These are phyloP conservation scores for Fraxinus xanthoxyloides DNA, from an alignment of 305 asterid genomes.

Conservation along the genomic window DNA sequence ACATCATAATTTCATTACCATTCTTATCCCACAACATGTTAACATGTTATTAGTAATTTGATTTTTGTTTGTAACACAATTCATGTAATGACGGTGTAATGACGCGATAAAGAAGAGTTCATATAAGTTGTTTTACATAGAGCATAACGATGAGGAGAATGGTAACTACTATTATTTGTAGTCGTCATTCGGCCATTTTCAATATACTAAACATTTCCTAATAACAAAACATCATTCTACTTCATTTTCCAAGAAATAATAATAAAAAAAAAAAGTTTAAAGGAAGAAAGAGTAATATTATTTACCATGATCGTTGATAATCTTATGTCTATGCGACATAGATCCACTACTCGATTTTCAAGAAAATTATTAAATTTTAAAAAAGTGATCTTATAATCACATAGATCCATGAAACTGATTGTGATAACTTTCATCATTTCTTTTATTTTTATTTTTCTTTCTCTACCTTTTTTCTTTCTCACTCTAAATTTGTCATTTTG, in stretches of 20 bases:
- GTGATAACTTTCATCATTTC: not conserved
- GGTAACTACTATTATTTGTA: not conserved
- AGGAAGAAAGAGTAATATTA: too few species aligned
- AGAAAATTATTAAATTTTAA: not conserved
- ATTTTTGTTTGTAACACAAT: not conserved
- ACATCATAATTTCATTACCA: not conserved
- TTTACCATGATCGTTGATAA: not conserved
- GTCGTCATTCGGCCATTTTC: not conserved
- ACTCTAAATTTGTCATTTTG: not conserved
- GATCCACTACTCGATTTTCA: not conserved
- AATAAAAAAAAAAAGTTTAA: too few species aligned
- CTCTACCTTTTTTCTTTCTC: not conserved
- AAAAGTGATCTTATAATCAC: too few species aligned
- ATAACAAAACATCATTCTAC: not conserved
- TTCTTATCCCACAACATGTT: not conserved
- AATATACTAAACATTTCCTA: not conserved
- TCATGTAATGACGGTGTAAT: not conserved
- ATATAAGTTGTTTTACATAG: not conserved
- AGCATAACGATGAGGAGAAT: not conserved
- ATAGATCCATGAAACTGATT: too few species aligned
- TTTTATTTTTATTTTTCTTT: not conserved
- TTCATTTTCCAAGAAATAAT: not conserved
- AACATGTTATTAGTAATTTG: not conserved
- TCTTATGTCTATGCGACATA: not conserved
- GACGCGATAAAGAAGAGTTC: not conserved